phyloP scores from a whole-genome alignment of 1,139 yeast genomes.

The Tardiomyces digboiensis region DNA sequence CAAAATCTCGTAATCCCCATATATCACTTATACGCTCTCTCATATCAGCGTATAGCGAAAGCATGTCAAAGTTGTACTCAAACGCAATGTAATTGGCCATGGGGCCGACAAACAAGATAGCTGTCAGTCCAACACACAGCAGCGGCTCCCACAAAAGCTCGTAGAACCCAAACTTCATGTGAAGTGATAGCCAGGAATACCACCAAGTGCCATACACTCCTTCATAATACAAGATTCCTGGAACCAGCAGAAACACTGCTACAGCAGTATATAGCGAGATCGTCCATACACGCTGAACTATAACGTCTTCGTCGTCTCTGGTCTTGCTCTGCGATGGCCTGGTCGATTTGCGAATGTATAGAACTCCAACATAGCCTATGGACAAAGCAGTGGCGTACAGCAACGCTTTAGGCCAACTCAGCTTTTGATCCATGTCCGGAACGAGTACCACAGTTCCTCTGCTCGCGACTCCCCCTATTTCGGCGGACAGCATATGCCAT shows the following conservation, averaged over 20 bases:
- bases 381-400: constrained; percentile 1
- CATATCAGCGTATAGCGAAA: constrained; percentile 8
- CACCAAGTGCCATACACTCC: constrained; percentile 13
- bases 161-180: constrained; percentile 26
- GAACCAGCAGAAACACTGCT: constrained; percentile 22
- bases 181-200: constrained; percentile 12
- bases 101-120: constrained; percentile 47
- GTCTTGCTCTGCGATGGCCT: neutral
- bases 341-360: neutral
- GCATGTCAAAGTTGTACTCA: constrained; percentile 13
- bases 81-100: constrained; percentile 34
- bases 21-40: constrained; percentile 14
- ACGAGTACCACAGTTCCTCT: no score
- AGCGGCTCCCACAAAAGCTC: constrained; percentile 12
- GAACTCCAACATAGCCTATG: constrained; percentile 1
- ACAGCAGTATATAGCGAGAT: constrained; percentile 28
- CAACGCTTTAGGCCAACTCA: neutral
- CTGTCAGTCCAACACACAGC: constrained; percentile 21
- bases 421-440: neutral
- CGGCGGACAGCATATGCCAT: no score
- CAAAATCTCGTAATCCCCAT: constrained; percentile 49
- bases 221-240: constrained; percentile 8
- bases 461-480: no score
- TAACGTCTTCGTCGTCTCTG: constrained; percentile 26
- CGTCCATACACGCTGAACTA: constrained; percentile 30